Conservation (phyloP, 345 rosid genomes). For the Microcos paniculata region DNA sequence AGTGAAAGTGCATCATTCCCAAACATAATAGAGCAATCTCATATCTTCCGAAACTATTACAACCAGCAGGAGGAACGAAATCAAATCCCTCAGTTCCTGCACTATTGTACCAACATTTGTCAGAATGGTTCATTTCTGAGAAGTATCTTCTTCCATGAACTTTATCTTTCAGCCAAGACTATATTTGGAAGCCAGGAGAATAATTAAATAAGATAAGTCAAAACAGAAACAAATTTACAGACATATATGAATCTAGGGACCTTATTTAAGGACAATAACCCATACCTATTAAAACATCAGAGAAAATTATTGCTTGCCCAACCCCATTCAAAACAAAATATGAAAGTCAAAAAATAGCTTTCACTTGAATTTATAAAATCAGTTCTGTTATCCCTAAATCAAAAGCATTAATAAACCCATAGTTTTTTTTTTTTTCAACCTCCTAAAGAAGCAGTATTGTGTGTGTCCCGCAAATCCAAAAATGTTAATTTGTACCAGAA, state of each 20-base stretch:
- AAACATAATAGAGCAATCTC: slow-evolving; percentile 82
- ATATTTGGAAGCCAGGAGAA: slow-evolving; percentile 9
- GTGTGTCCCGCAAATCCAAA: not conserved
- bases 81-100: slow-evolving; percentile 98
- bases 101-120: slow-evolving; percentile 56
- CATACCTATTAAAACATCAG: not conserved
- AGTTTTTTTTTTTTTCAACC: not conserved
- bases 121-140: slow-evolving; percentile 36
- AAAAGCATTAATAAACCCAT: not conserved
- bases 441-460: not conserved
- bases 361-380: not conserved
- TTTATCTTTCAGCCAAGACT: slow-evolving; percentile 13
- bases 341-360: not conserved
- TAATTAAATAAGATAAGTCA: not conserved
- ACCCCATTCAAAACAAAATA: not conserved
- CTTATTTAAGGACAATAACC: not conserved
- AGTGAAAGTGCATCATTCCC: slow-evolving; percentile 96
- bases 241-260: not conserved
- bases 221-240: not conserved
- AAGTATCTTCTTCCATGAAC: slow-evolving; percentile 7
- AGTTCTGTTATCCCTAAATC: not conserved
- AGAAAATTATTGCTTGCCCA: not conserved
- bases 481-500: not conserved
- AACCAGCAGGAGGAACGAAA: slow-evolving; percentile 54
- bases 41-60: slow-evolving; percentile 62